A percentile compares a stretch with the other conserved stretches of the same genome.
These are phyloP conservation scores for Solanum sitiens DNA, from an alignment of 257 asterid genomes.

Conservation along the genomic window DNA sequence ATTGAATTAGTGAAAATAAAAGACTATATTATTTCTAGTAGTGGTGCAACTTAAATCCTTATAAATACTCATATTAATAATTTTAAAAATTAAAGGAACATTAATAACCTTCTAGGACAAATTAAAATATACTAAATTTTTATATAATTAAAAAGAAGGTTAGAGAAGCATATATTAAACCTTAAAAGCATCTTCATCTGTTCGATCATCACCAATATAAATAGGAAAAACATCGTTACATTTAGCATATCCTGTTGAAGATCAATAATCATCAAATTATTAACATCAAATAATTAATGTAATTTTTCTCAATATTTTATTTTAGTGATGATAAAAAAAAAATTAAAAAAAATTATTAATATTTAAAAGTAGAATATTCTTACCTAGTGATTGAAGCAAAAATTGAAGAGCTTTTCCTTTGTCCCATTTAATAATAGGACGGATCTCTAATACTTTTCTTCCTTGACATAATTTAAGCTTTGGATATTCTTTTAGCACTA, in stretches of 20 bases:
- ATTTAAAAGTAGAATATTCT: neutral
- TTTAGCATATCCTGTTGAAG: slow-evolving; percentile 31
- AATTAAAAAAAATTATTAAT: neutral
- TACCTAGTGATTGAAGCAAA: slow-evolving; percentile 82
- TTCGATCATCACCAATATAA: slow-evolving; percentile 81
- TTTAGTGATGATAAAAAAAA: neutral
- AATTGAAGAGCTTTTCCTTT: slow-evolving; percentile 94
- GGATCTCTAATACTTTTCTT: slow-evolving; percentile 88
- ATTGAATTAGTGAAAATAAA: too few species aligned
- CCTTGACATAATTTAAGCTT: slow-evolving; percentile 69
- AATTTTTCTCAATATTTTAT: neutral
- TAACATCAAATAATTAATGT: neutral
- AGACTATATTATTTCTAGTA: too few species aligned
- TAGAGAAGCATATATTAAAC: slow-evolving; percentile 23
- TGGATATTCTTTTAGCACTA: slow-evolving; percentile 71
- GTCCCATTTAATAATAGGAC: slow-evolving; percentile 96
- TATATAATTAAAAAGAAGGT: neutral
- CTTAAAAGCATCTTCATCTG: slow-evolving; percentile 92
- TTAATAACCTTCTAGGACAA: neutral
- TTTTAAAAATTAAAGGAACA: neutral
- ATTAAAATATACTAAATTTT: neutral
- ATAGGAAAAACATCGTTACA: slow-evolving; percentile 62
- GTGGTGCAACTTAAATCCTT: neutral
- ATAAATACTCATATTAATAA: neutral
- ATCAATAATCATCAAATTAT: neutral